Conservation (phyloP, 2,329 filamentous ascomycete genomes). For the Penicillium olsonii region DNA sequence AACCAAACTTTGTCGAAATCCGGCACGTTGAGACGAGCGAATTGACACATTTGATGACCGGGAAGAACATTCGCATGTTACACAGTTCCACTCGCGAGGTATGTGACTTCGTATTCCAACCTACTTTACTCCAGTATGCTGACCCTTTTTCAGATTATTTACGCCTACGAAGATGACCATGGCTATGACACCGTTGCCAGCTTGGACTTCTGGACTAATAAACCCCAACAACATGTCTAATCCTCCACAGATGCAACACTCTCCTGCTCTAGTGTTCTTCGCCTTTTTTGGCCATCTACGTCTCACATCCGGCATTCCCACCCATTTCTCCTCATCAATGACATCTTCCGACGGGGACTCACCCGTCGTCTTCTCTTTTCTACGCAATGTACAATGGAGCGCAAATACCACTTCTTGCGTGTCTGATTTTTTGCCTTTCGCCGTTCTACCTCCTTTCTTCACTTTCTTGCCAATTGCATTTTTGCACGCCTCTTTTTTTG, state of each 20-base stretch:
- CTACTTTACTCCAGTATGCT: slow-evolving; percentile 16
- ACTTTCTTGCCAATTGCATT: slow-evolving; percentile 12
- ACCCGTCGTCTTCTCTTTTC: slow-evolving; percentile 22
- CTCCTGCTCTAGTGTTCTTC: background rate
- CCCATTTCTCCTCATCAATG: slow-evolving; percentile 1
- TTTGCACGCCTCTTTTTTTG: slow-evolving; percentile 1
- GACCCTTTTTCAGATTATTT: slow-evolving; percentile 71
- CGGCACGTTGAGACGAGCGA: slow-evolving; percentile 91
- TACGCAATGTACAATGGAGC: slow-evolving; percentile 43
- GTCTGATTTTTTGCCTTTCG: slow-evolving; percentile 21
- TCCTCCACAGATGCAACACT: background rate
- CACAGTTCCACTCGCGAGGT: slow-evolving; percentile 98
- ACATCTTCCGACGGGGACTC: slow-evolving; percentile 5
- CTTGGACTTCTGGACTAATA: slow-evolving; percentile 88
- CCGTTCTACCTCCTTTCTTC: slow-evolving; percentile 12
- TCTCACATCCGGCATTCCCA: background rate
- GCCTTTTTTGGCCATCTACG: background rate
- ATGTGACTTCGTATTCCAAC: slow-evolving; percentile 37
- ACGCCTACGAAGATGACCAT: slow-evolving; percentile 93
- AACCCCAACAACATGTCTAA: slow-evolving; percentile 33
- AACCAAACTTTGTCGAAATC: slow-evolving; percentile 96
- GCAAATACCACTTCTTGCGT: slow-evolving; percentile 41
- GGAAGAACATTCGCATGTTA: slow-evolving; percentile 95
- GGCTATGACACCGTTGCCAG: slow-evolving; percentile 93
- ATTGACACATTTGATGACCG: slow-evolving; percentile 89